Base-by-base conservation (phyloP, 345 rosid genomes). In the Adansonia digitata region DNA sequence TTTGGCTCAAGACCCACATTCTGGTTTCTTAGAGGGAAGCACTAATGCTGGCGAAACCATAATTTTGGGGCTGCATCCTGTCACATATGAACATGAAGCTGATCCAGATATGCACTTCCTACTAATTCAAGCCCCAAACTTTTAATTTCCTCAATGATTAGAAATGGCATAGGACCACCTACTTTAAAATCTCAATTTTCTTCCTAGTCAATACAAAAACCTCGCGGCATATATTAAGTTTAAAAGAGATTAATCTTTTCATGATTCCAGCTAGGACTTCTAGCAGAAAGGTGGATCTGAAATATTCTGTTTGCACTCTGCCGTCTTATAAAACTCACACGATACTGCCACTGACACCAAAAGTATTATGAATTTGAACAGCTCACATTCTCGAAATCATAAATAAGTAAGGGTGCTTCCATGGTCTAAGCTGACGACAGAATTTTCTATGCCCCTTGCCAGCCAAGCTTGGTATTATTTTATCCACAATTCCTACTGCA, bases 381-480 rank as follows among this genome's bases (percentile, higher is more conserved):
- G 0, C 42, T 34, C 68, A 63, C 46, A 63, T 63, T 63, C 68
- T 5, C 37, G 18, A 63, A 17, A 26, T 11, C 42, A 35, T 63
- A 63, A 63, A 34, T 7, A 35, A 70, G 20, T 35, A 20, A 37
- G 20, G 27, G 20, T 52, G 46, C 46, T 35, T 62, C 67, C 67
- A 31, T 62, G 67, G 35, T 62, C 35, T 35, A 42, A 67, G 51
- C 71, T 67, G 71, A 67, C 71, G 43, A 39, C 3, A 14, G 53
- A 43, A 42, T 67, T 67, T 39, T 39, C 49, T 24, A 24, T 26
- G 5, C 34, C 15, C 34, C 60, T 2, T n/a, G 56, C 24, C 56
- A 18, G 56, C 0, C 56, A 11, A 24, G 17, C 61, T 27, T 18
- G 4, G 57, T 20, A 52, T 52, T 52, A 52, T 57, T 57, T 31